Evolutionary conservation across 768 basidiomycete genomes (phyloP).

Genomic region (Butyriboletus loyo): DNA sequence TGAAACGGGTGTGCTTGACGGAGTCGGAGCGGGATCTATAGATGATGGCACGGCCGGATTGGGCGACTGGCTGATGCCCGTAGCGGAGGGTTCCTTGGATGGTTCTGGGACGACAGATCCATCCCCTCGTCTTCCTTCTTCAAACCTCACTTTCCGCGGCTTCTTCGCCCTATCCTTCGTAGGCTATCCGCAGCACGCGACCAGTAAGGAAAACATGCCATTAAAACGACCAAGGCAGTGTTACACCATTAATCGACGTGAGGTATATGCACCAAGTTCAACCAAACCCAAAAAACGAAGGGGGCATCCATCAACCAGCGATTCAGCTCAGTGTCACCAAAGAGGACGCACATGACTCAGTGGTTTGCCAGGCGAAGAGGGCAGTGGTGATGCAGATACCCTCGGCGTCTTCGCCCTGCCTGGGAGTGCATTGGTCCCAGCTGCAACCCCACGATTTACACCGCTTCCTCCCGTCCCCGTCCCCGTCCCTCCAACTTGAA

Average conservation of each 20-base stretch:
- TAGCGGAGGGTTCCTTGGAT: not conserved
- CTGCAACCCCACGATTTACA: constrained; percentile 17
- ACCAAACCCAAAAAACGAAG: constrained; percentile 10
- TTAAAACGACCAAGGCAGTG: constrained; percentile 23
- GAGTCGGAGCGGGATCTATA: constrained; percentile 3
- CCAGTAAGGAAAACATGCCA: constrained; percentile 26
- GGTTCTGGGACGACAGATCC: not conserved
- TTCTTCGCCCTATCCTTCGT: constrained; percentile 73
- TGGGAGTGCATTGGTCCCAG: constrained; percentile 14
- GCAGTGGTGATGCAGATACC: constrained; percentile 27
- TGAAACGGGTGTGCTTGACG: not conserved
- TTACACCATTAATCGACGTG: constrained; percentile 33
- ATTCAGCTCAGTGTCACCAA: constrained; percentile 53
- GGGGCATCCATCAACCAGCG: constrained; percentile 40
- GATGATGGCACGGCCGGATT: not conserved
- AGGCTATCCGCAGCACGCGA: constrained; percentile 45
- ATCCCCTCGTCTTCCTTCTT: constrained; percentile 10
- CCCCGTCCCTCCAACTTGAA: constrained; percentile 25
- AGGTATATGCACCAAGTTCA: constrained; percentile 23
- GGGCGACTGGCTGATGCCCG: not conserved
- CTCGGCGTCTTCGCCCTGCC: constrained; percentile 23
- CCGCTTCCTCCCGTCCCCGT: constrained; percentile 3
- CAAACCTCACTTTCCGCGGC: constrained; percentile 47
- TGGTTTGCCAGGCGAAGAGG: constrained; percentile 56
- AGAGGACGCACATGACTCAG: constrained; percentile 86